A percentile compares a stretch with the other conserved stretches of the same genome.
phyloP scores from a whole-genome alignment of 306 rosid species.

The Quercus agrifolia region DNA sequence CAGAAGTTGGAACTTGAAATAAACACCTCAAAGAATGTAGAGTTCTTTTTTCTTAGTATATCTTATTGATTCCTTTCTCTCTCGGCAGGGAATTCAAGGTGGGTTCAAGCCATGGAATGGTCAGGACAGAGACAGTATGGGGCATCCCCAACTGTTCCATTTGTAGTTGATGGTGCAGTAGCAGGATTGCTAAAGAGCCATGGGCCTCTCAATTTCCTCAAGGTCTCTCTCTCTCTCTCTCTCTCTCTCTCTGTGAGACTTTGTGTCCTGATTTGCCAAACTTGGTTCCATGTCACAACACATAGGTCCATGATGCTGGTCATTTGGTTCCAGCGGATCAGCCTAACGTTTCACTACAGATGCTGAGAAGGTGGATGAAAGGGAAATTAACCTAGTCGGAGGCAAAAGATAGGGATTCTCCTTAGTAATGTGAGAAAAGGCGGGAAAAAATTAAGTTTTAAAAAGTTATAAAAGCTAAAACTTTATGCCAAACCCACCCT shows the following conservation, averaged over 20 bases:
- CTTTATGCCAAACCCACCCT: too few relatives aligned
- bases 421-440: slow-evolving; percentile 22
- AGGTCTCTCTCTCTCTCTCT: slow-evolving; percentile 40
- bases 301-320: slow-evolving; percentile 73
- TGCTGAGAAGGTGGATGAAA: slow-evolving; percentile 77
- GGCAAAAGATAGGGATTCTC: slow-evolving; percentile 28
- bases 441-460: too few relatives aligned
- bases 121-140: slow-evolving; percentile 66
- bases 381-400: slow-evolving; percentile 44
- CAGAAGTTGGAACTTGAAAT: neutral
- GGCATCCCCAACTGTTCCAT: slow-evolving; percentile 42
- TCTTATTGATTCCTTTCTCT: slow-evolving; percentile 1
- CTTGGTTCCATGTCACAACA: slow-evolving; percentile 2
- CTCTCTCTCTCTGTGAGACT: neutral
- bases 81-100: slow-evolving; percentile 77
- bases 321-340: slow-evolving; percentile 98
- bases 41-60: neutral
- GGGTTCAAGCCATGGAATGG: slow-evolving; percentile 91
- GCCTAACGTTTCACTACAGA: slow-evolving; percentile 72
- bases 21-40: neutral
- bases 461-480: too few relatives aligned
- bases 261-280: slow-evolving; percentile 12
- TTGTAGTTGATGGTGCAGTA: slow-evolving; percentile 60
- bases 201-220: slow-evolving; percentile 82
- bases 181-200: slow-evolving; percentile 71